These are phyloP conservation scores for Gynochthodes officinalis DNA, from an alignment of 257 asterid genomes.

Conservation along the genomic window DNA sequence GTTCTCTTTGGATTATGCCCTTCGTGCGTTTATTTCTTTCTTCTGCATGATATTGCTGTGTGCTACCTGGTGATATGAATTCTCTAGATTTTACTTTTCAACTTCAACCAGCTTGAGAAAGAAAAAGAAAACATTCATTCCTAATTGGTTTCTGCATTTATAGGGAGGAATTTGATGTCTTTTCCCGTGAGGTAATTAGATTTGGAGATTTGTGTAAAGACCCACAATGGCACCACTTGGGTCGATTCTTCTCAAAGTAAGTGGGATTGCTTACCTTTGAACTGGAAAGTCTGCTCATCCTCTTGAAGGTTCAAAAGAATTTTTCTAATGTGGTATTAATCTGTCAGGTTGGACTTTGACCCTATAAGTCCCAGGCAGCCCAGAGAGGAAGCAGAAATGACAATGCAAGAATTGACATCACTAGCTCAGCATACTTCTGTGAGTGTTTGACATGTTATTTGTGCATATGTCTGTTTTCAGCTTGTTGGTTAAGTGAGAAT, in stretches of 20 bases:
- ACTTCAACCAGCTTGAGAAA: neutral
- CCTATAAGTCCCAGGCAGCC: constrained; percentile 53
- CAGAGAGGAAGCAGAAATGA: constrained; percentile 75
- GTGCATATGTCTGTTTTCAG: neutral
- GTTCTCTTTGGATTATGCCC: neutral
- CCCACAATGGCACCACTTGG: constrained; percentile 97
- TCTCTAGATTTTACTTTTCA: constrained; percentile 9
- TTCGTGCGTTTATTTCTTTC: neutral
- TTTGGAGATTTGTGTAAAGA: constrained; percentile 96
- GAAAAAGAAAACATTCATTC: neutral
- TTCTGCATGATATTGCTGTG: neutral
- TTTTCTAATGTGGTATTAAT: constrained; percentile 2
- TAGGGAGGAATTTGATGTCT: constrained; percentile 94
- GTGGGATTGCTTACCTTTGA: constrained; percentile 22
- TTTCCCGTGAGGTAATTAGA: constrained; percentile 85
- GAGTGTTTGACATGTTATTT: constrained; percentile 33
- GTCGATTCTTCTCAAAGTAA: constrained; percentile 76
- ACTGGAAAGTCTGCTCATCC: neutral
- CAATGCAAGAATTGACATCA: constrained; percentile 76
- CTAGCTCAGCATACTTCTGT: constrained; percentile 96
- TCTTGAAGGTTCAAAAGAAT: neutral
- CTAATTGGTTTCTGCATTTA: constrained; percentile 19
- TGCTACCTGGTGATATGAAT: neutral
- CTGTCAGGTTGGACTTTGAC: constrained; percentile 84
- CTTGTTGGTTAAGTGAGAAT: neutral